Evolutionary conservation across 805 yeast species (phyloP), one percentile per base, ranked within the genome.

Genomic region (Priceomyces castillae): DNA sequence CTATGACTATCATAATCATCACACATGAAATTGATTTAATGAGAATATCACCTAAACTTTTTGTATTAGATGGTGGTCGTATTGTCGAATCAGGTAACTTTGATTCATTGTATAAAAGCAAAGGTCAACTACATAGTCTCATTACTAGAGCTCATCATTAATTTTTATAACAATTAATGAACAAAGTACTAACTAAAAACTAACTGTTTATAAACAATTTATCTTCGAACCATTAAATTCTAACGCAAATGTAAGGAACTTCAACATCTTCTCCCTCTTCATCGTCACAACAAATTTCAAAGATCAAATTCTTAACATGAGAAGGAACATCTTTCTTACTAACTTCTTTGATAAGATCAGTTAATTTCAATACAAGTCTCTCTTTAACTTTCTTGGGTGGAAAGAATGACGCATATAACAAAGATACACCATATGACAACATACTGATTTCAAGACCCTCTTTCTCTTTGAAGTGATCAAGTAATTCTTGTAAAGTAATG

Each of bases 261-360:
- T 90, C 98, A 16, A 90, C 97, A 62, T 94, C 99, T 61, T 94
- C 98, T 28, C 92, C 99, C 37, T 83, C 77, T 58, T 80, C 73
- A 62, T 94, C 99, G 57, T 94, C 98, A 48, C 92, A 86, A 62
- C 96, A 89, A 37, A 94, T 77, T 67, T 92, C 99, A 45, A 94
- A 77, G 46, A 92, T 83, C 69, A 94, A 72, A 14, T 88, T 82
- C 64, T 82, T 81, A 44, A 81, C 82, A 60, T 86, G 89, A 3
- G 73, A 61, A 11, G 90, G 85, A 37, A 94, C 68, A 15, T 86
- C 88, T 61, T 86, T 86, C 73, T 89, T 89, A 42, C 95, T 82
- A 30, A 94, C 90, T n/a, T 77, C 68, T 61, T 88, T 89, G 51
- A 90, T 86, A 54, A 92, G 70, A 50, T 86, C 78, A 2, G 95